Evolutionary conservation across 208 protist genomes (phyloP), one percentile per base, ranked within the genome.

Genomic region (Angomonas ambiguus): DNA sequence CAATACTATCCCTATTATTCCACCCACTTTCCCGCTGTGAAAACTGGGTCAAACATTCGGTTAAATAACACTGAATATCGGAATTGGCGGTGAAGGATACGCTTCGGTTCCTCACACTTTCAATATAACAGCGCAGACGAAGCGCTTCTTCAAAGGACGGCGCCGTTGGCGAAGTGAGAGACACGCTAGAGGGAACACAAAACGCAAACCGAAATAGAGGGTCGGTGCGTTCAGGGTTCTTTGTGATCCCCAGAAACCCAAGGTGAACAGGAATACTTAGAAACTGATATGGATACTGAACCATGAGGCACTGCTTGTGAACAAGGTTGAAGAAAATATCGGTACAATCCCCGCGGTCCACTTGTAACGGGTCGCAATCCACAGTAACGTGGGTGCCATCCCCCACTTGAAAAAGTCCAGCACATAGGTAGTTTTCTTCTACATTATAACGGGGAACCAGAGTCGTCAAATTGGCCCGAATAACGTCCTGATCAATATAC

Each of bases 351-450:
- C 16, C 61, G 24, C 49, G 56, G 33, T n/a, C 24, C 20, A 28
- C 5, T 13, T 11, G 6, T 22, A 56, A 34, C 2, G 2, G 45
- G 66, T 42, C 48, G 53, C 79, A 88, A 72, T 94, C 83, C 2
- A 94, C 42, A 22, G 85, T 91, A n/a, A 94, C 51, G 59, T 94
- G 83, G 10, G 82, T 81, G n/a, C 89, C 89, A 69, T 92, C 88
- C 2, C 79, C 85, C 3, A 95, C 69, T 63, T 95, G 89, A 22
- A 95, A 67, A 4, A 85, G 30, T 53, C 89, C 89, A 0, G 79
- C 78, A 1, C 71, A 73, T 1, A 95, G 76, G 51, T 75, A 84
- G 71, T 92, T 95, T 1, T 57, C 34, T 18, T 69, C 64, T 41
- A 65, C 69, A 62, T 91, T 77, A 51, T 88, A 80, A 25, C 57